phyloP scores from a whole-genome alignment of 1,139 yeast genomes.

The Dujonia santamariae region DNA sequence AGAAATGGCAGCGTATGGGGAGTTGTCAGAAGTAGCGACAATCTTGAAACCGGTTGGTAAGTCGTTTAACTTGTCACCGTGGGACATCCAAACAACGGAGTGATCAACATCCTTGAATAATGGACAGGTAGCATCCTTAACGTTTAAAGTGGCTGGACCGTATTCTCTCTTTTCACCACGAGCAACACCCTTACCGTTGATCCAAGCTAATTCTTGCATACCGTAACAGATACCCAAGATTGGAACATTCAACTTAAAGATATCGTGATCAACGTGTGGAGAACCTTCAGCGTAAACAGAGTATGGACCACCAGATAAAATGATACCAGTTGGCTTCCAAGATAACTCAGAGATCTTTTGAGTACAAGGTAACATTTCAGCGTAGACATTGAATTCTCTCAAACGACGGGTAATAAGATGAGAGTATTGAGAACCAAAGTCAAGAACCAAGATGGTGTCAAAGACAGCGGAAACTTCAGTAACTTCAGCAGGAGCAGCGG shows the following conservation, averaged over 20 bases:
- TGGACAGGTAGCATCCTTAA: conserved; percentile 63
- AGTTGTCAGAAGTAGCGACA: conserved; percentile 89
- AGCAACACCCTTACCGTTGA: conserved; percentile 91
- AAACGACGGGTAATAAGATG: conserved; percentile 96
- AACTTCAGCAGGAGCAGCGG: conserved; percentile 41
- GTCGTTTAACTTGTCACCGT: conserved; percentile 91
- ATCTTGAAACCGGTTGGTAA: conserved; percentile 87
- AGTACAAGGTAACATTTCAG: conserved; percentile 99
- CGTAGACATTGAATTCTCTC: conserved; percentile 96
- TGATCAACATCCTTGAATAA: conserved; percentile 86
- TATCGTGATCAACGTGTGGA: conserved; percentile 95
- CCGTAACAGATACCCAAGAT: conserved; percentile 98
- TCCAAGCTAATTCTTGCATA: conserved; percentile 99
- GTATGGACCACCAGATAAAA: conserved; percentile 96
- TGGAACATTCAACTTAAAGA: conserved; percentile 89
- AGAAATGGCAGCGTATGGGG: conserved; percentile 93
- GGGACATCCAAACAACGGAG: conserved; percentile 99
- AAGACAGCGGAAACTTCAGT: conserved; percentile 76
- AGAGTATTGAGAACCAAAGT: conserved; percentile 97
- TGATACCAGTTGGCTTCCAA: conserved; percentile 97
- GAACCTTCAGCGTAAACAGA: conserved; percentile 94
- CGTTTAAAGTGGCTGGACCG: conserved; percentile 90
- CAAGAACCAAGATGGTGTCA: conserved; percentile 95
- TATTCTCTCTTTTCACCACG: conserved; percentile 98
- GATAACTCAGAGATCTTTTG: conserved; percentile 88